Evolutionary conservation across 352 stramenopile species (phyloP).

Genomic region (Pythium biforme): DNA sequence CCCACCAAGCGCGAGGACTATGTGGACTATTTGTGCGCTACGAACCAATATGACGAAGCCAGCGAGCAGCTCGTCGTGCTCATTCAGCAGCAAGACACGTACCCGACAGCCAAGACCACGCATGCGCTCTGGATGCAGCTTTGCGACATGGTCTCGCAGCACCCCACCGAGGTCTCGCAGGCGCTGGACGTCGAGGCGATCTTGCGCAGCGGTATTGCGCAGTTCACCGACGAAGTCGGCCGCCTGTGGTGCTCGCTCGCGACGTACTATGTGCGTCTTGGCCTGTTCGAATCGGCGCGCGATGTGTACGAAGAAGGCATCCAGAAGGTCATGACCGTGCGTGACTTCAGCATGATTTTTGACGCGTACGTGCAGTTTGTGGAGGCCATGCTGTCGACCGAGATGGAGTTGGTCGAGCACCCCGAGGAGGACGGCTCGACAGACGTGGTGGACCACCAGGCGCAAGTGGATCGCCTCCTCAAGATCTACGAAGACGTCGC

Average conservation of each 20-base stretch:
- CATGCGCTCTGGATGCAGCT: conserved; percentile 98
- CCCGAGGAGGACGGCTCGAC: conserved; percentile 34
- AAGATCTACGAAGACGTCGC: conserved; percentile 94
- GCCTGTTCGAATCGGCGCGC: conserved; percentile 95
- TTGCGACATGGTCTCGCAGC: conserved; percentile 93
- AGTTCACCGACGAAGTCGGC: conserved; percentile 96
- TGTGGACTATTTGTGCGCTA: conserved; percentile 66
- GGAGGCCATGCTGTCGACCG: conserved; percentile 95
- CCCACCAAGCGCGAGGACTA: conserved; percentile 69
- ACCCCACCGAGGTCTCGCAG: conserved; percentile 89
- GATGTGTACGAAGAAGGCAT: conserved; percentile 95
- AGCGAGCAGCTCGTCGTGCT: conserved; percentile 32
- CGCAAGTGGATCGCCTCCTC: conserved; percentile 69
- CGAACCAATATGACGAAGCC: conserved; percentile 22
- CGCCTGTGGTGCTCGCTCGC: conserved; percentile 97
- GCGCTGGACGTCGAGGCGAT: conserved; percentile 95
- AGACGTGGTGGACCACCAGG: conserved; percentile 61
- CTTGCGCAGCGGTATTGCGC: conserved; percentile 90
- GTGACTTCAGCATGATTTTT: conserved; percentile 99
- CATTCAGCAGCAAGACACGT: conserved; percentile 30
- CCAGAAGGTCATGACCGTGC: conserved; percentile 68
- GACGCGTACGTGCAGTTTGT: conserved; percentile 99
- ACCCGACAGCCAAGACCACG: conserved; percentile 53
- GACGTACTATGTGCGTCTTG: conserved; percentile 96
- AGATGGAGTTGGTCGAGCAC: conserved; percentile 88